These are phyloP conservation scores for Pyrrhoderma lamaoense DNA, from an alignment of 1,284 basidiomycete genomes.

Conservation along the genomic window DNA sequence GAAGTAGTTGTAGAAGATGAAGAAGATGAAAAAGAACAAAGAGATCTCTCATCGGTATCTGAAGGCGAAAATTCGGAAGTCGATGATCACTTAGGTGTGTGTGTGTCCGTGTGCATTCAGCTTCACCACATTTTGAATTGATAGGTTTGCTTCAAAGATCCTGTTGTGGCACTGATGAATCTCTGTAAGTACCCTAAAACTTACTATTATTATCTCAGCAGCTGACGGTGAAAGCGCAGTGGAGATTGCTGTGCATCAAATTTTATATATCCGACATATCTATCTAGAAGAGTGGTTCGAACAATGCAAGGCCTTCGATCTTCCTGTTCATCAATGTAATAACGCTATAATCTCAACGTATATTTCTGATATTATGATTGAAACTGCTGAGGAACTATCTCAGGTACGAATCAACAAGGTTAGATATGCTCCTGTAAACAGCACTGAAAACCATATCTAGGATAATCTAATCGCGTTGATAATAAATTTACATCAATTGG, in stretches of 20 bases:
- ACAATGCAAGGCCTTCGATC: constrained; percentile 81
- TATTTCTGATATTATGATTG: constrained; percentile 73
- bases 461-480: constrained; percentile 1
- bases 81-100: neutral
- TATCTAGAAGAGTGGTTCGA: constrained; percentile 87
- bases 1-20: neutral
- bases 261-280: constrained; percentile 83
- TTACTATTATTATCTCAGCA: neutral
- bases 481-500: constrained; percentile 8
- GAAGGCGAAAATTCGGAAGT: neutral
- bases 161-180: neutral
- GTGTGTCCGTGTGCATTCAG: too few relatives aligned
- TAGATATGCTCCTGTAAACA: too few relatives aligned
- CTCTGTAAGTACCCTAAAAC: neutral
- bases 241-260: constrained; percentile 88
- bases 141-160: neutral
- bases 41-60: too few relatives aligned
- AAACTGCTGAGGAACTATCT: constrained; percentile 74
- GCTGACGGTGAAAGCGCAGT: constrained; percentile 40
- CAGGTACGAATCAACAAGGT: too few relatives aligned
- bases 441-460: neutral
- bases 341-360: constrained; percentile 86
- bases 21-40: neutral
- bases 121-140: too few relatives aligned
- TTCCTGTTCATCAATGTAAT: constrained; percentile 85